Percentiles rank a stretch among this genome's conserved stretches.
phyloP scores from a whole-genome alignment of 768 basidiomycete species.

The Russula earlei region DNA sequence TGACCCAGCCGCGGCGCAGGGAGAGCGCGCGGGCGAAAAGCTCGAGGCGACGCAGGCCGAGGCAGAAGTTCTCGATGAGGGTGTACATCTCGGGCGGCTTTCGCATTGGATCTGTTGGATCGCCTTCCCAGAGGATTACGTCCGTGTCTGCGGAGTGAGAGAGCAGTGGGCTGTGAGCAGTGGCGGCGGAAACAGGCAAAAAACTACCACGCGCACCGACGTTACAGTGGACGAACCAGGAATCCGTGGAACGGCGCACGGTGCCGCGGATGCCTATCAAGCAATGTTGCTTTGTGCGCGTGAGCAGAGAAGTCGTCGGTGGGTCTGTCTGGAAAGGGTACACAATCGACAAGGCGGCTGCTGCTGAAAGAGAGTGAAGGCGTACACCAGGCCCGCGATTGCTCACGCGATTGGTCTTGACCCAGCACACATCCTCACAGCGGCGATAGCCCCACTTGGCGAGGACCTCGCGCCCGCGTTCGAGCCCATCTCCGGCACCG shows the following conservation, averaged over 20 bases:
- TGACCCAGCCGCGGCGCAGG: conserved; percentile 85
- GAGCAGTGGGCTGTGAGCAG: background rate
- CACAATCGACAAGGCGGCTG: background rate
- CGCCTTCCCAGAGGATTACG: conserved; percentile 94
- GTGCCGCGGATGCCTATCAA: conserved; percentile 96
- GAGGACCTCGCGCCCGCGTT: conserved; percentile 82
- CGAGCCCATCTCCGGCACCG: conserved; percentile 83
- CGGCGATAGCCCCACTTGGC: conserved; percentile 91
- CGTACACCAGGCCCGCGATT: conserved; percentile 71
- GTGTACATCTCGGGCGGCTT: conserved; percentile 96
- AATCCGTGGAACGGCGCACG: conserved; percentile 87
- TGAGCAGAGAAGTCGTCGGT: conserved; percentile 77
- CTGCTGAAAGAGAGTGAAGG: background rate
- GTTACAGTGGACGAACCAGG: conserved; percentile 97
- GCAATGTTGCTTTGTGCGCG: conserved; percentile 91
- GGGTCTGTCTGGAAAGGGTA: conserved; percentile 54
- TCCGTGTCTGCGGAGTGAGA: conserved; percentile 62
- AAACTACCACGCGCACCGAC: conserved; percentile 52
- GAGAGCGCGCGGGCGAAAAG: conserved; percentile 67
- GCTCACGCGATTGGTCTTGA: conserved; percentile 74
- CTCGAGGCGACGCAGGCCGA: conserved; percentile 85
- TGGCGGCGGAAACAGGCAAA: too few relatives aligned
- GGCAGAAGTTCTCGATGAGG: conserved; percentile 95
- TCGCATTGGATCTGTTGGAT: conserved; percentile 66
- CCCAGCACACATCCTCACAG: conserved; percentile 98